Evolutionary conservation across 176 grass and related monocot genomes (phyloP).

Genomic region (Alloteropsis semialata): DNA sequence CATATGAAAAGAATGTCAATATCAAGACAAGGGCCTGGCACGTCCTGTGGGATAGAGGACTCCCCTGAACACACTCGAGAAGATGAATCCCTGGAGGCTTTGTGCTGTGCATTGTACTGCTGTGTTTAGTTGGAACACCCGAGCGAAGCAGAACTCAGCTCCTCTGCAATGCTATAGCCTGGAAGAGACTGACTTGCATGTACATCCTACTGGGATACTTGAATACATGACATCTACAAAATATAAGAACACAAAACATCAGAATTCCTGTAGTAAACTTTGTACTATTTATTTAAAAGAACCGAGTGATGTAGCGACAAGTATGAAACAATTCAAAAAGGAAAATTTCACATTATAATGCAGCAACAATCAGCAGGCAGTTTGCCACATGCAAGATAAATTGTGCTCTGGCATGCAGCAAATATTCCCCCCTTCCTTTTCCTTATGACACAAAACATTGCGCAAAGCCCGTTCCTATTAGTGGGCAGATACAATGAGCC

Average conservation of each 20-base stretch:
- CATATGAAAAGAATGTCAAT: constrained; percentile 50
- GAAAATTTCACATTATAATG: not conserved
- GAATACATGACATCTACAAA: not conserved
- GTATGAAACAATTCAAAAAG: not conserved
- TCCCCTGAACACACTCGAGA: constrained; percentile 31
- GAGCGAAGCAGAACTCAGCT: not conserved
- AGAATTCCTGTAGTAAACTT: not conserved
- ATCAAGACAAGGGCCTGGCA: constrained; percentile 47
- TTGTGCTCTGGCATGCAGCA: not conserved
- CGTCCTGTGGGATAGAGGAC: constrained; percentile 33
- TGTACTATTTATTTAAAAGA: not conserved
- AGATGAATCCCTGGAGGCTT: constrained; percentile 48
- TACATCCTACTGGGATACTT: constrained; percentile 1
- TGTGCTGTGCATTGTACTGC: not conserved
- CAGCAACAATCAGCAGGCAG: not conserved
- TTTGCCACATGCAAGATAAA: not conserved
- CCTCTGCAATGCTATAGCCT: not conserved
- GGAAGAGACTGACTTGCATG: not conserved
- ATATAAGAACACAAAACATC: not conserved
- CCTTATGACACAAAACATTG: no score
- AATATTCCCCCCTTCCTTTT: not conserved
- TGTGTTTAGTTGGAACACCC: not conserved
- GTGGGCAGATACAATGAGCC: not conserved
- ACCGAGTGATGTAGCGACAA: not conserved
- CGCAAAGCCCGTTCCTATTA: not conserved